Evolutionary conservation across 768 basidiomycete genomes (phyloP).

Genomic region (Rhodotorula kratochvilovae): DNA sequence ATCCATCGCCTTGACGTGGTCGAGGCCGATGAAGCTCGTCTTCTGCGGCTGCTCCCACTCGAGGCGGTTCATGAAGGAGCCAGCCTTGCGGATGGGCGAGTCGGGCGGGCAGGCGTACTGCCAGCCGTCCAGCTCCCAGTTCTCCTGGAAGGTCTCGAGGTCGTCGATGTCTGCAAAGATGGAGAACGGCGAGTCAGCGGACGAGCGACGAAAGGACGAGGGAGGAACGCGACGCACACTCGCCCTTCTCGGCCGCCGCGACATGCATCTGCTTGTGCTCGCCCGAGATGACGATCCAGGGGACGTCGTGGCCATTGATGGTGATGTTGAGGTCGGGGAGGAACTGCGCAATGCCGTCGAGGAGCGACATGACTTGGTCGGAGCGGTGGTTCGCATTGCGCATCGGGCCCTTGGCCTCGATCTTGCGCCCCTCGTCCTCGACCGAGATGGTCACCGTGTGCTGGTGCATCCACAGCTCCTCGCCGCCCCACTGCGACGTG

Average conservation of each 20-base stretch:
- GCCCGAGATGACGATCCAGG: conserved; percentile 33
- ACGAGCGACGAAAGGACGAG: background rate
- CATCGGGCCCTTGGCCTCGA: conserved; percentile 28
- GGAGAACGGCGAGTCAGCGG: background rate
- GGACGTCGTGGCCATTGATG: conserved; percentile 39
- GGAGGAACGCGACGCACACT: conserved; percentile 10
- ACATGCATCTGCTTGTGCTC: conserved; percentile 17
- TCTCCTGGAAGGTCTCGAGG: conserved; percentile 3
- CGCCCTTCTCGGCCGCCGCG: conserved; percentile 17
- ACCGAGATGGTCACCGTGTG: conserved; percentile 35
- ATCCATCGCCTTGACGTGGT: conserved; percentile 46
- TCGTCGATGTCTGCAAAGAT: conserved; percentile 18
- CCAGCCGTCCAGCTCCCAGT: conserved; percentile 36
- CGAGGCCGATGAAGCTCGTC: conserved; percentile 43
- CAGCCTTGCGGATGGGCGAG: conserved; percentile 28
- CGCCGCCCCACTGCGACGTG: conserved; percentile 1
- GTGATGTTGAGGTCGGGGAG: conserved; percentile 43
- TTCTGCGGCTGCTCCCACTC: conserved; percentile 7
- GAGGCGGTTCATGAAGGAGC: conserved; percentile 22
- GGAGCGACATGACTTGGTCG: conserved; percentile 27
- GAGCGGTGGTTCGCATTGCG: conserved; percentile 9
- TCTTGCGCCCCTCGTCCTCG: conserved; percentile 1
- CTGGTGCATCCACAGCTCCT: conserved; percentile 32
- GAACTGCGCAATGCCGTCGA: conserved; percentile 30
- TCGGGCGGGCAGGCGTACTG: conserved; percentile 27